Evolutionary conservation across 192 early-diverging fungal genomes (phyloP).

Genomic region (Pilobolus umbonatus): DNA sequence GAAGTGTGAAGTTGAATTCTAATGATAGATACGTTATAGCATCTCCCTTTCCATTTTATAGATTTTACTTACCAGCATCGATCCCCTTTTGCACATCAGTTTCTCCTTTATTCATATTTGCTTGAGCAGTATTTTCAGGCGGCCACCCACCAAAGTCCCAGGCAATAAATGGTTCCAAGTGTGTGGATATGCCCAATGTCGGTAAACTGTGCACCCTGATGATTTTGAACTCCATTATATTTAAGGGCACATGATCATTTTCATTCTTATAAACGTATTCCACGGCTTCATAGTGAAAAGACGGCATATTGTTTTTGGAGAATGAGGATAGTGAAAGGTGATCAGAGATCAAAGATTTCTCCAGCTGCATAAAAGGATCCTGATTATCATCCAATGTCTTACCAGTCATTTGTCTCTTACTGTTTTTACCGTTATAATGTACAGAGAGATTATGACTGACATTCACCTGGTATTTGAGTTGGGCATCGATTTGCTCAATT

Average conservation of each 20-base stretch:
- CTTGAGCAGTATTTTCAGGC: slow-evolving; percentile 42
- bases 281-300: slow-evolving; percentile 55
- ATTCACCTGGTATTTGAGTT: slow-evolving; percentile 28
- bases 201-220: slow-evolving; percentile 52
- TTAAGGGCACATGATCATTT: slow-evolving; percentile 48
- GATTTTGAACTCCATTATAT: slow-evolving; percentile 64
- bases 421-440: slow-evolving; percentile 19
- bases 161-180: slow-evolving; percentile 60
- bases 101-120: slow-evolving; percentile 59
- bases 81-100: slow-evolving; percentile 43
- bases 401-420: not conserved
- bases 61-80: slow-evolving; percentile 46
- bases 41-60: not conserved
- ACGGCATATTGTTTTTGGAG: slow-evolving; percentile 32
- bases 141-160: slow-evolving; percentile 78
- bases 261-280: slow-evolving; percentile 45
- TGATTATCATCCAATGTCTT: not conserved
- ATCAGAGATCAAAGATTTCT: slow-evolving; percentile 55
- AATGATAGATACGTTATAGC: slow-evolving; percentile 22
- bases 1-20: slow-evolving; percentile 52
- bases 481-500: slow-evolving; percentile 16
- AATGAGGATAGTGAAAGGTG: slow-evolving; percentile 43
- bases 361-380: slow-evolving; percentile 49
- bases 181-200: slow-evolving; percentile 45
- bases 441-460: slow-evolving; percentile 30